Base-by-base conservation (phyloP, 2,329 filamentous ascomycete species). In the Cladosporium sphaerospermum region DNA sequence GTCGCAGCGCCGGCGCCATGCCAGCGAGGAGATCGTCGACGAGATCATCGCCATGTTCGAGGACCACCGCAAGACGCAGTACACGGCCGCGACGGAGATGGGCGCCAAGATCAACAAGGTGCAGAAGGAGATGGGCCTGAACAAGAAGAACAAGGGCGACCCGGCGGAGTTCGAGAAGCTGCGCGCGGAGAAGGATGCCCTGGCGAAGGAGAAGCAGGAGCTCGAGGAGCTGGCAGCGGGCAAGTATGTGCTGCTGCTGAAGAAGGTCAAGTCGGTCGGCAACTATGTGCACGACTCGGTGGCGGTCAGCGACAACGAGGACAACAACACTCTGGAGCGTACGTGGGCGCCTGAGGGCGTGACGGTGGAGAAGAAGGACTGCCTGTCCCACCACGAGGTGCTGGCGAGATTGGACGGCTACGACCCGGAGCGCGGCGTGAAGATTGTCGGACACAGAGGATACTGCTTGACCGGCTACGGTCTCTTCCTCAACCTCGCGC, bases 91-190 rank as follows among this genome's bases (percentile, higher is more conserved):
- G 7, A 89, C 85, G 16, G 89, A 95, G 70, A 80, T 93, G 62
- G 86, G 86, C 61, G 84, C 83, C 64, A 84, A 88, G 74, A 91
- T 96, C 72, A 97, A 97, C 74, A 84, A 81, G 16, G 80, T 89
- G 31, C 88, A 95, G 70, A 96, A 95, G 74, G 83, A 90, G 69
- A 95, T 97, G 67, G 89, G 88, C 14, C 76, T 81, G 65, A 95
- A 92, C 78, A 96, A 95, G 77, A 96, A 95, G 84, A 84, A 85
- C 62, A 96, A 96, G 77, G 89, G 95, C 74, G 84, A 92, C 69
- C 89, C 89, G 39, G 82, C 82, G 60, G 88, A 92, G 40, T 78
- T 96, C 49, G 82, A 82, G 61, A 86, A 90, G 39, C 76, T 96
- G 56, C 77, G 96, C 54, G 76, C 84, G 66, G 77, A 92, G 69